These are phyloP conservation scores for Calophaca sinica DNA, from an alignment of 306 rosid species.

Conservation along the genomic window DNA sequence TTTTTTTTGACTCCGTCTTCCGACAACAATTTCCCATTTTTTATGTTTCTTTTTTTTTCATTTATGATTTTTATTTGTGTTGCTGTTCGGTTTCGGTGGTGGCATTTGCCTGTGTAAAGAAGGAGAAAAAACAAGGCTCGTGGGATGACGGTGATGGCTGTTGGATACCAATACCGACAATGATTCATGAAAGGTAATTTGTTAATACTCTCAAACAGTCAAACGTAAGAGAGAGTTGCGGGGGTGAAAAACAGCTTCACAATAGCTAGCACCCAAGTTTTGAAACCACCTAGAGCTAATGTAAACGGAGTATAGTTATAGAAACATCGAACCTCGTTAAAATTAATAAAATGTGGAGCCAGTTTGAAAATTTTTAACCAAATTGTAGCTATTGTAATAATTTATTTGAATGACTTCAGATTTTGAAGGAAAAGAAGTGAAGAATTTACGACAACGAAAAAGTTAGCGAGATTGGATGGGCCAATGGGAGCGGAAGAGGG, in stretches of 20 bases:
- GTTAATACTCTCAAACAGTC: background rate
- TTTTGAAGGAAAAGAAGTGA: too few relatives aligned
- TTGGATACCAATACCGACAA: slow-evolving; percentile 33
- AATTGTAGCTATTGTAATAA: too few relatives aligned
- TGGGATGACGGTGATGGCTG: slow-evolving; percentile 26
- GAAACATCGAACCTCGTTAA: too few relatives aligned
- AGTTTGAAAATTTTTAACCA: too few relatives aligned
- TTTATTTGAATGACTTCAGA: too few relatives aligned
- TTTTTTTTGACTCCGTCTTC: background rate
- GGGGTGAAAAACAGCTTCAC: background rate
- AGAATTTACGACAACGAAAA: too few relatives aligned
- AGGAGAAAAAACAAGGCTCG: background rate
- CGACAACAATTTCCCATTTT: slow-evolving; percentile 8
- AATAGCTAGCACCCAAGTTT: background rate
- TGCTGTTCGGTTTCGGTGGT: slow-evolving; percentile 38
- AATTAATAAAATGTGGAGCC: too few relatives aligned
- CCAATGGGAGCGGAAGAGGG: too few relatives aligned
- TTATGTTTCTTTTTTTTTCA: too few relatives aligned
- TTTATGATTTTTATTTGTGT: background rate
- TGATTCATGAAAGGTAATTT: background rate
- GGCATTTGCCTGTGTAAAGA: background rate
- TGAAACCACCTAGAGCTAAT: too few relatives aligned
- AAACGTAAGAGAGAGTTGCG: background rate
- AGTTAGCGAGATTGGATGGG: too few relatives aligned
- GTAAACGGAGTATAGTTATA: too few relatives aligned